phyloP scores from a whole-genome alignment of 352 stramenopile species.

The Phytophthora europaea region DNA sequence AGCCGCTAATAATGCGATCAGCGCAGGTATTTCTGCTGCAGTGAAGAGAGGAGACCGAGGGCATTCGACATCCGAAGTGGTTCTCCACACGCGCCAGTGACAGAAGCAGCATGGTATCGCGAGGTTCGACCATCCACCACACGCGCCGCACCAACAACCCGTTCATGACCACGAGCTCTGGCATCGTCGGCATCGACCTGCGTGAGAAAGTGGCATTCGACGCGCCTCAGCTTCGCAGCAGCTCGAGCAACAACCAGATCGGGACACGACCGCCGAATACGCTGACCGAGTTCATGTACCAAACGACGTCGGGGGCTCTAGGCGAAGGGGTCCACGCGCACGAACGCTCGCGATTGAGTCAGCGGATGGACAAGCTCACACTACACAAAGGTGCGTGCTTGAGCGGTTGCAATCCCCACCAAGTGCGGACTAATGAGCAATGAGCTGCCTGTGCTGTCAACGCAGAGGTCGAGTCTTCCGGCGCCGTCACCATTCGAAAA shows the following conservation, averaged over 20 bases:
- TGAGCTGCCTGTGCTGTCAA: neutral
- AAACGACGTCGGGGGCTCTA: conserved; percentile 68
- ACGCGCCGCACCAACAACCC: conserved; percentile 74
- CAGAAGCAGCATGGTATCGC: conserved; percentile 62
- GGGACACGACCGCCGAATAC: conserved; percentile 26
- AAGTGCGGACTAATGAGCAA: conserved; percentile 5
- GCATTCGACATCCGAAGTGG: conserved; percentile 15
- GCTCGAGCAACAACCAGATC: conserved; percentile 47
- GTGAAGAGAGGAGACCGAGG: neutral
- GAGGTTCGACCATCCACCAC: conserved; percentile 81
- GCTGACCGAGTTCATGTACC: conserved; percentile 85
- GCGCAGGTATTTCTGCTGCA: conserved; percentile 15
- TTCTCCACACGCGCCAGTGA: conserved; percentile 9
- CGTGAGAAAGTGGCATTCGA: conserved; percentile 74
- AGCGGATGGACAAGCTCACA: conserved; percentile 81
- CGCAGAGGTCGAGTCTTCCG: conserved; percentile 67
- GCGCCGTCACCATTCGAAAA: conserved; percentile 57
- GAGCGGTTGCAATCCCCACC: neutral
- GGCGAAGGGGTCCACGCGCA: conserved; percentile 53
- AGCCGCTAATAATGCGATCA: conserved; percentile 17
- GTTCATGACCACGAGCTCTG: conserved; percentile 90
- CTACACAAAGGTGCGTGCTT: conserved; percentile 64
- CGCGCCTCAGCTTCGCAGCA: conserved; percentile 50
- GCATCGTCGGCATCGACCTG: conserved; percentile 86
- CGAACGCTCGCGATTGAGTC: conserved; percentile 68